Evolutionary conservation across 345 rosid genomes (phyloP), one percentile per base, ranked within the genome.

Genomic region (Kernera saxatilis): DNA sequence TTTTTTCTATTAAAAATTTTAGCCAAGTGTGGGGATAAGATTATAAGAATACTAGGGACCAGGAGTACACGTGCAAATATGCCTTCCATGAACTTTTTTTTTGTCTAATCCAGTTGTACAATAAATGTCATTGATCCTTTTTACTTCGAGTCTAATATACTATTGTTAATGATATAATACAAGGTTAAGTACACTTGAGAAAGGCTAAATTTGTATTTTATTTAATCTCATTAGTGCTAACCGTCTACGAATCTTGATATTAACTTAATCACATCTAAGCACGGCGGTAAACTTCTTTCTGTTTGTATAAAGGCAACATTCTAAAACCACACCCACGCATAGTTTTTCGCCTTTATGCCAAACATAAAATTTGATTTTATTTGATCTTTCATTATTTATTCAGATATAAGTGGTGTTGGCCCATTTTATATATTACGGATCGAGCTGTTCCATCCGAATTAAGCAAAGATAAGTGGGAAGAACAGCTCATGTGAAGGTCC

Each of bases 381-480:
- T 25, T 45, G 25, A 27, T 43, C 26, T 56, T 49, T 15, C 33
- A 57, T 40, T 74, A 50, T 49, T 29, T 48, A 66, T 57, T 64
- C 15, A 9, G 1, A 14, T 5, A 8, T 25, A 26, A 67, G 69
- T 74, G 53, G 49, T 51, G 64, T 67, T 62, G 73, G 73, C 69
- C 69, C 73, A 52, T 68, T 74, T 58, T 69, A 60, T 68, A 53
- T 32, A 23, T 9, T 50, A 41, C 55, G 63, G 69, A 33, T 67
- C 29, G 49, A 67, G 26, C 17, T 61, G 70, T 75, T 61, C 64
- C 74, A 75, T 68, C 70, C 30, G 33, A 52, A 61, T 52, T 61
- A 75, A 75, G 78, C 74, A 68, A 75, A 68, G 43, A 43, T 70
- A 61, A 75, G 74, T 75, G 78, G 74, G 74, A 75, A 75, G 74